Percentiles rank a stretch among this genome's conserved stretches.
Evolutionary conservation across 2,329 filamentous ascomycete genomes (phyloP).

Genomic region (Epichloe festucae): DNA sequence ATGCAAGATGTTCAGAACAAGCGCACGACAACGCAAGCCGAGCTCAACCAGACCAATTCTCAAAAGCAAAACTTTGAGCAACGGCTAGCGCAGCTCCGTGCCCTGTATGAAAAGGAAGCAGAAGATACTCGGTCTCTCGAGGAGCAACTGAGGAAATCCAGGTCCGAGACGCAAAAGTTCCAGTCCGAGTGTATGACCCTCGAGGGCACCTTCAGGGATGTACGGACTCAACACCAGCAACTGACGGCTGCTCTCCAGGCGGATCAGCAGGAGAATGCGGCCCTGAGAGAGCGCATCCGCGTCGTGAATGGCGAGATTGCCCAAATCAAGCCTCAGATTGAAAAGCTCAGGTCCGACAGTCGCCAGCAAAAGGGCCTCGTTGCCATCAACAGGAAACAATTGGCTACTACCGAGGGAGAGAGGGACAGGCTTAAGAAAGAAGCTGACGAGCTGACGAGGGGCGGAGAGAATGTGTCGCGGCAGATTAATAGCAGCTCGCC

Average conservation of each 20-base stretch:
- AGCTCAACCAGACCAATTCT: slow-evolving; percentile 64
- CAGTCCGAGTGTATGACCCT: slow-evolving; percentile 73
- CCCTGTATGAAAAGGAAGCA: slow-evolving; percentile 87
- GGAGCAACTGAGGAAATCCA: slow-evolving; percentile 64
- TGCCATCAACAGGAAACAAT: slow-evolving; percentile 96
- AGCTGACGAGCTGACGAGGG: slow-evolving; percentile 54
- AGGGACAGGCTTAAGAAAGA: slow-evolving; percentile 78
- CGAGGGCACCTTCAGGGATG: slow-evolving; percentile 67
- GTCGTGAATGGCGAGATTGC: slow-evolving; percentile 70
- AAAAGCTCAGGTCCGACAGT: slow-evolving; percentile 84
- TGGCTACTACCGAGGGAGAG: slow-evolving; percentile 78
- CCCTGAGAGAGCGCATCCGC: slow-evolving; percentile 76
- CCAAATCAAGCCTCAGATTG: slow-evolving; percentile 77
- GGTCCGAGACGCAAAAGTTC: slow-evolving; percentile 71
- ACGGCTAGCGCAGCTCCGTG: slow-evolving; percentile 71
- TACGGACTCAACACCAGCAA: slow-evolving; percentile 72
- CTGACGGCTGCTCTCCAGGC: slow-evolving; percentile 61
- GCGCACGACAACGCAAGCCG: slow-evolving; percentile 64
- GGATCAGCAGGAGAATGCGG: slow-evolving; percentile 80
- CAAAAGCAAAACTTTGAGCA: slow-evolving; percentile 92
- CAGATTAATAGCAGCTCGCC: slow-evolving; percentile 40
- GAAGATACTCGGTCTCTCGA: slow-evolving; percentile 74
- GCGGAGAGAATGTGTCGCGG: slow-evolving; percentile 43
- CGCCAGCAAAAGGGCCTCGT: slow-evolving; percentile 93
- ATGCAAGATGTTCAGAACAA: slow-evolving; percentile 88